phyloP scores from a whole-genome alignment of 208 protist species.

The Crithidia expoeki region DNA sequence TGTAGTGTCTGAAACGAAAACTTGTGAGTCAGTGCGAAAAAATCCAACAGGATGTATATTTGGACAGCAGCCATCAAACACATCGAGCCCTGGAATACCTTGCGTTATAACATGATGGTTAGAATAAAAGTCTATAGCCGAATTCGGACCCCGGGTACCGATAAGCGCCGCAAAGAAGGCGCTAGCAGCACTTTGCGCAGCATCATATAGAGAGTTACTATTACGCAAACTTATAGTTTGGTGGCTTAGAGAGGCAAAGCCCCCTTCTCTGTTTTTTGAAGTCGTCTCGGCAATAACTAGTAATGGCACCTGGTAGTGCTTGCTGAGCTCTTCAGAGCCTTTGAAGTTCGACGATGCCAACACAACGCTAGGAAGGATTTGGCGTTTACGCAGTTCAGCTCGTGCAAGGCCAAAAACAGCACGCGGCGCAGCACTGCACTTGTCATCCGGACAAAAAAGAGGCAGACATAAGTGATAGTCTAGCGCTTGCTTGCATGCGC shows the following conservation, averaged over 20 bases:
- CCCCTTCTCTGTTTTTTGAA: background rate
- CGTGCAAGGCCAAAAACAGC: background rate
- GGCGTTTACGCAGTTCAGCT: background rate
- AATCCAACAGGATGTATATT: slow-evolving; percentile 57
- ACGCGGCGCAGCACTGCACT: background rate
- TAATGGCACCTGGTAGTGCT: slow-evolving; percentile 2
- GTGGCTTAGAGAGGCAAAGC: background rate
- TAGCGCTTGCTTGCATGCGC: slow-evolving; percentile 2
- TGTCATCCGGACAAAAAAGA: background rate
- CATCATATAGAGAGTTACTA: background rate
- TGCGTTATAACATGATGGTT: slow-evolving; percentile 44
- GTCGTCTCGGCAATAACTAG: slow-evolving; percentile 4
- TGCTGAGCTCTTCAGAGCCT: background rate
- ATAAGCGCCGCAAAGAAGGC: background rate
- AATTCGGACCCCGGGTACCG: background rate
- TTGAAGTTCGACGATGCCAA: background rate
- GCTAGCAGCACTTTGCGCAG: background rate
- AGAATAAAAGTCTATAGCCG: slow-evolving; percentile 9
- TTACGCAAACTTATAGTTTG: background rate
- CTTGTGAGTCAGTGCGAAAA: slow-evolving; percentile 20
- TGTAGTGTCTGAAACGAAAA: background rate
- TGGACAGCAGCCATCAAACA: slow-evolving; percentile 31
- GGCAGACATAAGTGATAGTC: background rate
- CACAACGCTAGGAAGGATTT: slow-evolving; percentile 7
- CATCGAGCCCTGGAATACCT: slow-evolving; percentile 45